These are phyloP conservation scores for Neoboletus brunneissimus DNA, from an alignment of 768 basidiomycete species.

Conservation along the genomic window DNA sequence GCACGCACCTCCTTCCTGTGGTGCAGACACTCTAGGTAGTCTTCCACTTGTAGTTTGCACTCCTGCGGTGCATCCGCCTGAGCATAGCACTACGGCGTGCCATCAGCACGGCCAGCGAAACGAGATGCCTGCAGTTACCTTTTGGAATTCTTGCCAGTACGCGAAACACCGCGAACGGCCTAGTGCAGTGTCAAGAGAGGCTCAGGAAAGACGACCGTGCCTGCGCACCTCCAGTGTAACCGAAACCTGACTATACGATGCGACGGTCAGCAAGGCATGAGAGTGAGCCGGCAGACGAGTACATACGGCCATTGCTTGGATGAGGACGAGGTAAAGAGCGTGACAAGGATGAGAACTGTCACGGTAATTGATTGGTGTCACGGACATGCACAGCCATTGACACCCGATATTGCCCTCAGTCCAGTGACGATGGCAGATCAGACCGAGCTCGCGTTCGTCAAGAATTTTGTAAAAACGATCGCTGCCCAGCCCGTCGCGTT, in stretches of 20 bases:
- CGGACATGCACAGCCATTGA: conserved; percentile 22
- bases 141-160: conserved; percentile 90
- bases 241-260: conserved; percentile 55
- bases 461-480: conserved; percentile 61
- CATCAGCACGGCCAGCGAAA: conserved; percentile 9
- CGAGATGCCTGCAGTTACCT: conserved; percentile 37
- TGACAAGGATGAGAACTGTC: conserved; percentile 6
- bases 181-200: conserved; percentile 30
- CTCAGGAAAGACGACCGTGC: background rate
- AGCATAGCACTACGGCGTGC: conserved; percentile 70
- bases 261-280: conserved; percentile 11
- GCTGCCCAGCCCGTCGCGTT: conserved; percentile 66
- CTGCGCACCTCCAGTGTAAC: conserved; percentile 57
- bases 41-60: conserved; percentile 71
- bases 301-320: conserved; percentile 40
- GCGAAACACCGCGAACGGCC: conserved; percentile 85
- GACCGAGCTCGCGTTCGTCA: conserved; percentile 59
- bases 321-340: conserved; percentile 2
- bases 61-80: conserved; percentile 69
- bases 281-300: background rate
- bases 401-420: background rate
- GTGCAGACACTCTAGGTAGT: conserved; percentile 92
- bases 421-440: conserved; percentile 49
- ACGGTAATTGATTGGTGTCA: conserved; percentile 21
- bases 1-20: conserved; percentile 77